phyloP scores from a whole-genome alignment of 305 asterid species.

The Fraxinus angustifolia region DNA sequence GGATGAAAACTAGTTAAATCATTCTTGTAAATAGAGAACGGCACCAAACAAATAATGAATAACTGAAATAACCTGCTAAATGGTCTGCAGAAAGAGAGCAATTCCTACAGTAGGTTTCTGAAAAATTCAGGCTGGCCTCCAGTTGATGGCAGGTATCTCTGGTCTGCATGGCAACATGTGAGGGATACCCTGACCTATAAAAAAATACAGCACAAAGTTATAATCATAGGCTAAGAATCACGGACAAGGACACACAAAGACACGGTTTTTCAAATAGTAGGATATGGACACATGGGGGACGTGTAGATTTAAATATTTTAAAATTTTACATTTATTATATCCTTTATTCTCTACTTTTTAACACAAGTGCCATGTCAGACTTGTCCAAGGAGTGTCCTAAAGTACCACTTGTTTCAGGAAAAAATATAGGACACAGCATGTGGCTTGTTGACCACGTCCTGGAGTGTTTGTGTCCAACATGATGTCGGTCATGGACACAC shows the following conservation, averaged over 20 bases:
- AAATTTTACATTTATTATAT: neutral
- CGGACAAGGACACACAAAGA: neutral
- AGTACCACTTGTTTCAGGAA: neutral
- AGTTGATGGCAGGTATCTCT: constrained; percentile 51
- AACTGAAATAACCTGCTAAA: neutral
- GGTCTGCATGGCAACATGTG: constrained; percentile 56
- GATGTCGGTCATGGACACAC: neutral
- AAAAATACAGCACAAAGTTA: constrained; percentile 16
- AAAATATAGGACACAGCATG: neutral
- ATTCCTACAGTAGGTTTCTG: constrained; percentile 20
- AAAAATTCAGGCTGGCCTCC: constrained; percentile 62
- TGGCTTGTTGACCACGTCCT: neutral
- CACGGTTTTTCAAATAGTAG: neutral
- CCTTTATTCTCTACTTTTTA: neutral
- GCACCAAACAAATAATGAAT: neutral
- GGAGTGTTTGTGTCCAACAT: neutral
- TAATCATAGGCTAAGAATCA: neutral
- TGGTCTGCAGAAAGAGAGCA: constrained; percentile 21
- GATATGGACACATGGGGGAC: neutral
- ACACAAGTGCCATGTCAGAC: neutral
- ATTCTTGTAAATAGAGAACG: neutral
- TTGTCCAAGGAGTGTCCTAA: constrained; percentile 10
- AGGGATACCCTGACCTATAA: constrained; percentile 51
- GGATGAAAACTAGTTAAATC: neutral
- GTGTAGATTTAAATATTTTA: neutral